Base-by-base conservation (phyloP, 208 protist species). In the Lotmaria passim region DNA sequence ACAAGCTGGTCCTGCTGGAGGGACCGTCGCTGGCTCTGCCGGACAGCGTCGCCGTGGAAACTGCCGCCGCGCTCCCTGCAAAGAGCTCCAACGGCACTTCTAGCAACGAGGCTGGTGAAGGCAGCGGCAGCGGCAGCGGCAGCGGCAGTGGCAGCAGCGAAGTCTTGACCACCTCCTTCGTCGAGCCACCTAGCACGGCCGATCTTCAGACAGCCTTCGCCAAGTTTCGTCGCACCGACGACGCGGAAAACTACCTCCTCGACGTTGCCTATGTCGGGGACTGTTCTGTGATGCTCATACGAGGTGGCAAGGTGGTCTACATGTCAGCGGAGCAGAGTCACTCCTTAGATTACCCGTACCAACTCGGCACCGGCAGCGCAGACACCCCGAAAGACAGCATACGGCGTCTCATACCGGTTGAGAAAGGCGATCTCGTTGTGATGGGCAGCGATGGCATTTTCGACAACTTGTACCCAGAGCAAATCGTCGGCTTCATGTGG, bases 391-490 rank as follows among this genome's bases (percentile, higher is more conserved):
- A 59, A 34, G 69, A 75, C 41, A 66, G 70, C 14, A 57, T 83
- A 36, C 75, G 81, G 23, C 64, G 82, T 1, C 83, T 84, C 14
- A 26, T 86, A 1, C 80, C 78, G 0, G 78, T 93, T 0, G 74
- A 85, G 38, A 62, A 61, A 19, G 85, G 87, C 2, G 87, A 93
- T 46, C 14, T 93, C 1, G 55, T 93, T 6, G 70, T 93, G 23
- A 81, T 93, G 65, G 87, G 87, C 52, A 80, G 74, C 31, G 87
- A 93, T 64, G 87, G 87, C 30, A 15, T 93, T 15, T 93, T 93
- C 61, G 87, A 93, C 67, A 93, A 93, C 30, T 19, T 93, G 12
- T 93, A 89, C 51, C 64, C 77, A 11, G 31, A 72, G 5, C 60
- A 68, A 17, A 78, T 89, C 34, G 69, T 52, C 1, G 70, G 78